Evolutionary conservation across 2,329 filamentous ascomycete genomes (phyloP), one percentile per base, ranked within the genome.

Genomic region (Aspergillus tanneri): DNA sequence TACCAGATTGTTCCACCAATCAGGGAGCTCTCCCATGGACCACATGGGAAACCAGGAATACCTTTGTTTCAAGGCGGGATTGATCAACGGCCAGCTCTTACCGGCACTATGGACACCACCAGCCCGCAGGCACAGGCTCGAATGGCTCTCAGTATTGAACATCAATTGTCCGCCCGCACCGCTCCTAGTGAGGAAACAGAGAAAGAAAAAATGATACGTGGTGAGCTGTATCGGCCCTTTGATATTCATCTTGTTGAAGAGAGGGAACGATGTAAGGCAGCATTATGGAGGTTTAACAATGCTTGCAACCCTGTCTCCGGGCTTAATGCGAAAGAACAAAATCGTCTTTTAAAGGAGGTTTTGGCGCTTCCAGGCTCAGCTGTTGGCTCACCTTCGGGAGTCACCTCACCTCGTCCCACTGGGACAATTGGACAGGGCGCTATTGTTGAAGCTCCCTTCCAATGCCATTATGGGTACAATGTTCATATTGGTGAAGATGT

Each of bases 401-500:
- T 74, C 77, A 78, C 37, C 71, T 78, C 8, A 67, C 80, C 45
- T 77, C 76, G 32, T 77, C 80, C 58, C 64, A 50, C 54, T 74
- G 46, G 88, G 81, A 47, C 80, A 19, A 80, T 93, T 4, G 89
- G 89, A n/a, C 80, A 84, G 12, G 83, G 86, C 46, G 86, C 88
- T 4, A 77, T 85, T 34, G 87, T 99, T 21, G 90, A 96, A 62
- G 84, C 88, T 2, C 92, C 92, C 0, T 97, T 99, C 68, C 85
- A 80, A 38, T 96, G 92, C 66, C 90, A 96, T 62, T 96, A 96
- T 63, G 93, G 93, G 0, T 97, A 96, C 73, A 97, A 99, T 67
- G 87, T 97, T 60, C 81, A 81, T 39, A 87, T 99, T 57, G 91
- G 88, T 10, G 86, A 91, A 58, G 85, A 93, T 55, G 89, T 95